Evolutionary conservation across 352 stramenopile species (phyloP), one percentile per base, ranked within the genome.

Genomic region (Peronospora farinosa): DNA sequence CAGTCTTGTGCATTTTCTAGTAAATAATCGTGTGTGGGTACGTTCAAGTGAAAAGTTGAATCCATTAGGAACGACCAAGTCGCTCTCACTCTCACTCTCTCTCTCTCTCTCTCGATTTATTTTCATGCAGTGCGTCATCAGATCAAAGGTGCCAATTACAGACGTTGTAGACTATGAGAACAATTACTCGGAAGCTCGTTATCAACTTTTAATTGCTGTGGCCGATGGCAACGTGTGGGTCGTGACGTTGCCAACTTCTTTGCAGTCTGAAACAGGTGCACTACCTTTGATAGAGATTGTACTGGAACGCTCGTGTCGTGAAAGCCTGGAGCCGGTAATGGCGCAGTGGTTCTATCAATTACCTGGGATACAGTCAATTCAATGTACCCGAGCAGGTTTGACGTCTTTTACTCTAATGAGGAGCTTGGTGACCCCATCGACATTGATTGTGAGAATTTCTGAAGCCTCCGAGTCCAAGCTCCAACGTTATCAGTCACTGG

Each of bases 371-470:
- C 75, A 73, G 46, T 61, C 57, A 5, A 28, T 84, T 7, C 13
- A 50, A 17, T 50, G 67, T 27, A 23, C 58, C n/a, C 30, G 28
- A 47, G 28, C 48, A 27, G 41, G 7, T 7, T 54, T 43, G 49
- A 40, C 54, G 21, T 61, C 50, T 7, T 33, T 70, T 7, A 66
- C 47, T 0, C 54, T 87, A 13, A 72, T 76, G 41, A 68, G 67
- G 10, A 87, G 75, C 41, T 32, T 78, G 1, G 32, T 89, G 15
- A 65, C 65, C 6, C 78, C 78, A 7, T 73, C 78, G 3, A 85
- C 67, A 3, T 40, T 85, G n/a, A 38, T 79, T 32, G 52, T 58
- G 21, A 63, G 42, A 12, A 42, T 45, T 43, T 15, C 23, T 28
- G 25, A 41, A 0, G 47, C 38, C 27, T 16, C 6, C 0, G 23